Evolutionary conservation across 1,284 basidiomycete genomes (phyloP).

Genomic region (Pyrrhoderma lamaoense): DNA sequence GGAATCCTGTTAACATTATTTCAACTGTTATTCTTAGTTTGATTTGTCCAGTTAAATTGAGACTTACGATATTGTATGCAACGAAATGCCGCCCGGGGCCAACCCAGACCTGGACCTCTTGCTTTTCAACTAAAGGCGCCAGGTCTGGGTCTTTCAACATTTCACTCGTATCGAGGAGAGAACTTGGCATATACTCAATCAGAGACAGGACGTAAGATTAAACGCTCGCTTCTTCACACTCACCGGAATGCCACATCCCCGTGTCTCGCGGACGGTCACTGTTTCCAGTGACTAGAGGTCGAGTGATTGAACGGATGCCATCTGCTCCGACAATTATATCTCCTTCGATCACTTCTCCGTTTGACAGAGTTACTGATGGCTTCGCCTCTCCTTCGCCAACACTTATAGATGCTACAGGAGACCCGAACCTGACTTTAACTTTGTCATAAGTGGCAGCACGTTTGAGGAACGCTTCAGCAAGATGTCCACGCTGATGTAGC

Average conservation of each 20-base stretch:
- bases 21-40: not conserved
- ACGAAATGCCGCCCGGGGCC: constrained; percentile 26
- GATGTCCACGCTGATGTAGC: constrained; percentile 35
- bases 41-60: not conserved
- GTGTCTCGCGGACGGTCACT: constrained; percentile 34
- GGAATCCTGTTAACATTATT: constrained; percentile 12
- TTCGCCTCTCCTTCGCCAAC: constrained; percentile 31
- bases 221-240: too few relatives aligned
- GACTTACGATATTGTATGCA: constrained; percentile 26
- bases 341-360: constrained; percentile 31
- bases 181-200: too few relatives aligned
- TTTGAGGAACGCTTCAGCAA: constrained; percentile 38
- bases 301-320: constrained; percentile 44
- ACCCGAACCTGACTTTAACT: constrained; percentile 31
- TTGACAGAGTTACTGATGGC: constrained; percentile 32
- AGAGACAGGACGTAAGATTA: too few relatives aligned
- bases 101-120: constrained; percentile 27
- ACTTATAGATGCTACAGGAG: constrained; percentile 29
- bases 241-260: constrained; percentile 37
- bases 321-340: constrained; percentile 50
- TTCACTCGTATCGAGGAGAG: constrained; percentile 38
- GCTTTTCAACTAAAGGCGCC: constrained; percentile 22
- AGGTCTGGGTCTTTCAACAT: constrained; percentile 46
- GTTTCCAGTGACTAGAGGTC: constrained; percentile 33
- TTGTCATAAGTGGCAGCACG: constrained; percentile 34